Evolutionary conservation across 768 basidiomycete genomes (phyloP), one percentile per base, ranked within the genome.

Genomic region (Phlebiopsis flavidoalba): DNA sequence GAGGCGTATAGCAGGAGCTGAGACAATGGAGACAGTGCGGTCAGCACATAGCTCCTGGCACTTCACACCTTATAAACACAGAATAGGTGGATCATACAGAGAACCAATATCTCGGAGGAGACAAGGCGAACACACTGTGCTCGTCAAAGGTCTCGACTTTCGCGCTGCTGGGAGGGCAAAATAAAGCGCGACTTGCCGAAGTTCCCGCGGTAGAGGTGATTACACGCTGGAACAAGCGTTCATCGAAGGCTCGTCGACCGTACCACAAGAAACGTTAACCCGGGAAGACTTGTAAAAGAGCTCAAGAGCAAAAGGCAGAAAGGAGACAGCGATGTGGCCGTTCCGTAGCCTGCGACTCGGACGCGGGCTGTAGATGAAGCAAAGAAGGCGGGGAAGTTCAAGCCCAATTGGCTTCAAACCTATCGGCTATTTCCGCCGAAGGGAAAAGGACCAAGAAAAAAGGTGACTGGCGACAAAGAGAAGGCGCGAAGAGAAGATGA

Each of bases 61-160:
- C 31, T 53, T n/a, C 33, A n/a, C 5, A 33, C 31, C 5, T 14
- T 17, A 6, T 21, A 7, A n/a, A 21, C 22, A 61, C 15, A 36
- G 63, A 47, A 54, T 63, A 91, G 88, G 76, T 92, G 17, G 90
- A 91, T n/a, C n/a, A n/a, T n/a, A 58, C 80, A 84, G 57, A 92
- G 68, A 79, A 93, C 37, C 79, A 78, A 59, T 91, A 90, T 70
- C 82, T 94, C 5, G 93, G 93, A 17, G 91, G 93, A 40, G 92
- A 96, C 70, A 84, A n/a, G n/a, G 86, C 46, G 81, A 89, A 60
- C 93, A 95, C 70, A 86, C 91, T 11, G 82, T 95, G 59, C 83
- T 95, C 11, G 91, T 95, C 46, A 96, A 94, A 69, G 93, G 93
- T 26, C 85, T 98, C 50, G 95, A 98, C 69, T 80, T 88, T 64